Percentiles rank a stretch among this genome's conserved stretches.
Evolutionary conservation across 345 rosid species (phyloP).

Genomic region (Dipteronia dyeriana): DNA sequence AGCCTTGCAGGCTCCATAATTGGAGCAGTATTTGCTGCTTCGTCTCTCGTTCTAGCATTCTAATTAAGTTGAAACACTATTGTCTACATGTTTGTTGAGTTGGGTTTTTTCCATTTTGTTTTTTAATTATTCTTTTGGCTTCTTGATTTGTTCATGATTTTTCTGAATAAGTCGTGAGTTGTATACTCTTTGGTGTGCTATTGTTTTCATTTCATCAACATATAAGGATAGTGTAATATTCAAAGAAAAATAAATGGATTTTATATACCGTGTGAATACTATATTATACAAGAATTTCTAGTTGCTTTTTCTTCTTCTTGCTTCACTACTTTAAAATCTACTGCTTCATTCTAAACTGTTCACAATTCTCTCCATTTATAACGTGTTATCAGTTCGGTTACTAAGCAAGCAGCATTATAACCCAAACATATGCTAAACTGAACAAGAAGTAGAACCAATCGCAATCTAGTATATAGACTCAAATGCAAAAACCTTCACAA

Average conservation of each 20-base stretch:
- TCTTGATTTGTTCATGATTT: too few relatives aligned
- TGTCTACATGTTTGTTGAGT: too few relatives aligned
- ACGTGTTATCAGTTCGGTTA: neutral
- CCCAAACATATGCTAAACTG: neutral
- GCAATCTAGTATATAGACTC: neutral
- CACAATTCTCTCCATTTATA: neutral
- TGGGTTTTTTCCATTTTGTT: too few relatives aligned
- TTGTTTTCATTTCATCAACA: neutral
- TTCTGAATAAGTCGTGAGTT: neutral
- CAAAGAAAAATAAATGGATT: conserved; percentile 25
- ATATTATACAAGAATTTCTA: too few relatives aligned
- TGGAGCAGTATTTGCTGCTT: conserved; percentile 51
- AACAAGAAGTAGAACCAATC: neutral
- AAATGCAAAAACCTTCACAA: neutral
- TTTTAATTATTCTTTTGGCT: too few relatives aligned
- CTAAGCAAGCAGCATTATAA: neutral
- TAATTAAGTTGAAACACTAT: neutral
- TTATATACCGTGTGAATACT: neutral
- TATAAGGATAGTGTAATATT: conserved; percentile 9
- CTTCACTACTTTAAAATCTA: too few relatives aligned
- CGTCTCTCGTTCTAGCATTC: conserved; percentile 46
- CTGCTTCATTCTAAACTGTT: neutral
- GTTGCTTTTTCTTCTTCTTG: too few relatives aligned
- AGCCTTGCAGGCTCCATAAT: conserved; percentile 28
- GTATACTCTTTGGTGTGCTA: conserved; percentile 24